A percentile compares a stretch with the other conserved stretches of the same genome.
phyloP scores from a whole-genome alignment of 371 early-diverging fungal species.

The Mucor circinelloides region DNA sequence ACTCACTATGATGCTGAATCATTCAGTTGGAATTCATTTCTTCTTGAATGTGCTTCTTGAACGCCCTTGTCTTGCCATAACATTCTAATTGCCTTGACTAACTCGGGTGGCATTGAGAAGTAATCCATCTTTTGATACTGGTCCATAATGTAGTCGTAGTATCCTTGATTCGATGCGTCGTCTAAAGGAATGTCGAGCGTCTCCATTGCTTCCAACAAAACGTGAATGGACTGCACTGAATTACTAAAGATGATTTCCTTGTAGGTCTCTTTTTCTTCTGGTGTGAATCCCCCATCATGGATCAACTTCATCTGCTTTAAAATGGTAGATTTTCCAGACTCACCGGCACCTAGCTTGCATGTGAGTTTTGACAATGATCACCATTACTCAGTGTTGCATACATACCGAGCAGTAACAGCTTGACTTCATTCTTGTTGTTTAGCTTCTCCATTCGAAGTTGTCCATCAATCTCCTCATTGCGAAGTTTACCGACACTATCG shows the following conservation, averaged over 20 bases:
- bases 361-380: neutral
- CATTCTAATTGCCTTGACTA: slow-evolving; percentile 73
- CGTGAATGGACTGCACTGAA: slow-evolving; percentile 92
- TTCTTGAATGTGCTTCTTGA: slow-evolving; percentile 77
- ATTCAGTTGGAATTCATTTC: slow-evolving; percentile 94
- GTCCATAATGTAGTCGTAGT: slow-evolving; percentile 71
- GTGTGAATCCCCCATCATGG: slow-evolving; percentile 90
- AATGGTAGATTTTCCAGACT: slow-evolving; percentile 97
- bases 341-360: slow-evolving; percentile 83
- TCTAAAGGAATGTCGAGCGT: slow-evolving; percentile 72
- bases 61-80: slow-evolving; percentile 90
- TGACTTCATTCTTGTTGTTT: slow-evolving; percentile 86
- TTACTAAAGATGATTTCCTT: slow-evolving; percentile 95
- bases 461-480: slow-evolving; percentile 90
- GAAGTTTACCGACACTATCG: slow-evolving; percentile 74
- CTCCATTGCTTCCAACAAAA: slow-evolving; percentile 93
- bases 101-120: slow-evolving; percentile 75
- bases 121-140: slow-evolving; percentile 85
- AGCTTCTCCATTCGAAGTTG: slow-evolving; percentile 82
- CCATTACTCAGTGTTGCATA: neutral
- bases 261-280: slow-evolving; percentile 86
- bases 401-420: slow-evolving; percentile 92
- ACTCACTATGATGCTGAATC: slow-evolving; percentile 90
- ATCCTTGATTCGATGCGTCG: slow-evolving; percentile 61
- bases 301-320: slow-evolving; percentile 98